A percentile compares a stretch with the other conserved stretches of the same genome.
Evolutionary conservation across 805 yeast genomes (phyloP).

Genomic region (Helenozyma baotianmanensis): DNA sequence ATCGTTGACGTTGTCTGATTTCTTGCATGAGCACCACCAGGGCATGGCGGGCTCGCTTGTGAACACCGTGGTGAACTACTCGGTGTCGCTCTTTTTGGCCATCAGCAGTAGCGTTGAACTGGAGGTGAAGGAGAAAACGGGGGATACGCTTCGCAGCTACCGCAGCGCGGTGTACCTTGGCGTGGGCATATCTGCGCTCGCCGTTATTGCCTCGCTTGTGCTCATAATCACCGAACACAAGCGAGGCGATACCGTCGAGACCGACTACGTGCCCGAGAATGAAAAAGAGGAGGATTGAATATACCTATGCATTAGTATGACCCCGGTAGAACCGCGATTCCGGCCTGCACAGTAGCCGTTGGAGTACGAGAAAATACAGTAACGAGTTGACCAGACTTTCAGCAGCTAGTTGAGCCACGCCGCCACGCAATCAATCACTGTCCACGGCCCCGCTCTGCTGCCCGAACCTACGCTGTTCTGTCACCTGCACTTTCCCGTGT

Average conservation of each 20-base stretch:
- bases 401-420: too few species aligned
- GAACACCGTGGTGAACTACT: constrained; percentile 66
- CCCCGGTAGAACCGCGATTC: too few species aligned
- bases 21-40: constrained; percentile 58
- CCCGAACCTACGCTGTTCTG: too few species aligned
- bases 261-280: neutral
- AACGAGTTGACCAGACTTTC: too few species aligned
- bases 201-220: constrained; percentile 26
- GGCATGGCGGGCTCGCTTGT: constrained; percentile 77
- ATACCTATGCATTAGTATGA: too few species aligned
- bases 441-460: too few species aligned
- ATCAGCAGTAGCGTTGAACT: constrained; percentile 63
- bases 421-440: too few species aligned
- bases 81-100: constrained; percentile 65
- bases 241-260: too few species aligned
- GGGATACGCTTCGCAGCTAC: constrained; percentile 38
- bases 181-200: constrained; percentile 54
- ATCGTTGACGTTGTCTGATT: constrained; percentile 55
- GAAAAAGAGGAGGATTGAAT: neutral
- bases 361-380: too few species aligned
- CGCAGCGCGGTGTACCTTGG: constrained; percentile 58
- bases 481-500: too few species aligned
- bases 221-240: constrained; percentile 15
- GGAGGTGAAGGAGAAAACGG: constrained; percentile 5
- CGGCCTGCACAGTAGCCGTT: too few species aligned